Conservation (phyloP, 305 asterid genomes). For the Petunia hybrid region DNA sequence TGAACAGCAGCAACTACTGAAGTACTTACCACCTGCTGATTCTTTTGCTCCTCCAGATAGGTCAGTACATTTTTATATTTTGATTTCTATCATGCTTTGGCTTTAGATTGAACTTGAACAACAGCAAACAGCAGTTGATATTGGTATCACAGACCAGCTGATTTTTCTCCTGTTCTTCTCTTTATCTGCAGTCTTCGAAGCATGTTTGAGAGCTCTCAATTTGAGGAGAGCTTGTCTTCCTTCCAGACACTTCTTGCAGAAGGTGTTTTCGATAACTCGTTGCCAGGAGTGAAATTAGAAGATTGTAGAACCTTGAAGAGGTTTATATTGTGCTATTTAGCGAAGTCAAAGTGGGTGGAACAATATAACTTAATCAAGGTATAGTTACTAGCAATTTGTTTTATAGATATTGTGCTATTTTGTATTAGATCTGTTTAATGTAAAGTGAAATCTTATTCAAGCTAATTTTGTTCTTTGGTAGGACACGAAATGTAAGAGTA, state of each 20-base stretch:
- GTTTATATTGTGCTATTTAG: conserved; percentile 54
- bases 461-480: conserved; percentile 37
- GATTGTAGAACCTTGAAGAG: conserved; percentile 67
- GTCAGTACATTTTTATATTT: conserved; percentile 42
- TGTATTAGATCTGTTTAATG: not conserved
- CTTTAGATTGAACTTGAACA: conserved; percentile 7
- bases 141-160: conserved; percentile 20
- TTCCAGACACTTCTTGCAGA: conserved; percentile 80
- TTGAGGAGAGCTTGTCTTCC: conserved; percentile 65
- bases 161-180: conserved; percentile 14
- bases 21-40: conserved; percentile 71
- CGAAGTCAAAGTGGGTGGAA: conserved; percentile 77
- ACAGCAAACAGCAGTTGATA: not conserved
- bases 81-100: conserved; percentile 1
- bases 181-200: conserved; percentile 56
- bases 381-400: conserved; percentile 29
- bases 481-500: conserved; percentile 58
- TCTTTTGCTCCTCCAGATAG: conserved; percentile 56
- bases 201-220: conserved; percentile 68
- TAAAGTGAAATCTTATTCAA: conserved; percentile 19
- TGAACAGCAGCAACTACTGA: conserved; percentile 66
- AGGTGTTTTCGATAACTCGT: conserved; percentile 71
- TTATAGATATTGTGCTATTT: conserved; percentile 5
- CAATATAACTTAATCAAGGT: conserved; percentile 68
- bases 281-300: conserved; percentile 55